phyloP scores from a whole-genome alignment of 495 filamentous ascomycete genomes.

The Neurospora sp. region DNA sequence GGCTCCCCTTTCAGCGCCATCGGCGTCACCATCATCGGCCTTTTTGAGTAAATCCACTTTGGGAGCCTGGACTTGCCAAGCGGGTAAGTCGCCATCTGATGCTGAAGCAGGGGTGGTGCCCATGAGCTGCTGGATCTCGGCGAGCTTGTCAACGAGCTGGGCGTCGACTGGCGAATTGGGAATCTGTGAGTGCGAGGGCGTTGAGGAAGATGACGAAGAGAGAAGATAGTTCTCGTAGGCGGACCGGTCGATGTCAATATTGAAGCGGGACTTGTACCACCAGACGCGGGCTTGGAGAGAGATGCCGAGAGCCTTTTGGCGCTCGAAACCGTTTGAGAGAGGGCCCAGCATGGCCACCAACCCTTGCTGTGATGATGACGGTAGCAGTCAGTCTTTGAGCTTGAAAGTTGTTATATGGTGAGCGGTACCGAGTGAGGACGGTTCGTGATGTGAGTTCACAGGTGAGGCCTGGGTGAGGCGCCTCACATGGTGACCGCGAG shows the following conservation, averaged over 20 bases:
- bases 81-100: slow-evolving; percentile 18
- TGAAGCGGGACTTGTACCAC: slow-evolving; percentile 31
- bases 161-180: slow-evolving; percentile 7
- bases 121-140: slow-evolving; percentile 18
- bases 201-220: slow-evolving; percentile 3
- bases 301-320: slow-evolving; percentile 21
- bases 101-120: neutral
- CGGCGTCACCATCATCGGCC: slow-evolving; percentile 14
- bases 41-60: slow-evolving; percentile 32
- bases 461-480: slow-evolving; percentile 12
- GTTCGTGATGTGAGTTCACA: slow-evolving; percentile 16
- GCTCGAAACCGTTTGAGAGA: slow-evolving; percentile 9
- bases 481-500: neutral
- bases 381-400: neutral
- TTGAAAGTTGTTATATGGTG: neutral
- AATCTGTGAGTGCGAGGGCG: slow-evolving; percentile 1
- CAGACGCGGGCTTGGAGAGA: slow-evolving; percentile 33
- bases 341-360: slow-evolving; percentile 20
- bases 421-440: neutral
- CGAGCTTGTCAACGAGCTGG: slow-evolving; percentile 16
- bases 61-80: slow-evolving; percentile 34
- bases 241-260: slow-evolving; percentile 24
- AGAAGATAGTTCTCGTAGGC: slow-evolving; percentile 24
- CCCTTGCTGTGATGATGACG: slow-evolving; percentile 9
- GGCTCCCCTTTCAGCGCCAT: slow-evolving; percentile 9